phyloP scores from a whole-genome alignment of 306 rosid genomes.

The Carpinus fangiana region DNA sequence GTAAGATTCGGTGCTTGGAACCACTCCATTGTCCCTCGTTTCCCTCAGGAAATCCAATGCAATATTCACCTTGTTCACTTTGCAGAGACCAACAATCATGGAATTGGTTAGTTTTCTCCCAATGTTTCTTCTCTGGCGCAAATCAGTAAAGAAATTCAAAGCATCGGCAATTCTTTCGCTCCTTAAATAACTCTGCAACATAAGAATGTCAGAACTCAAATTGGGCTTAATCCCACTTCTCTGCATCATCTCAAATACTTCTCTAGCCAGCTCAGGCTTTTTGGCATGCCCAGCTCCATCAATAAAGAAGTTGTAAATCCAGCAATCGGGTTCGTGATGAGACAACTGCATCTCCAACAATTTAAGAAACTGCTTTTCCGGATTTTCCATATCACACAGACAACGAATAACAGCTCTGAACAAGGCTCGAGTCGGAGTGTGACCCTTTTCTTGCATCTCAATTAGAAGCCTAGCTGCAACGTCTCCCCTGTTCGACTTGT shows the following conservation, averaged over 20 bases:
- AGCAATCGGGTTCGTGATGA: slow-evolving; percentile 19
- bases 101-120: slow-evolving; percentile 33
- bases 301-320: slow-evolving; percentile 47
- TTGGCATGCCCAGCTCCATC: slow-evolving; percentile 55
- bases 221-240: slow-evolving; percentile 47
- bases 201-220: slow-evolving; percentile 34
- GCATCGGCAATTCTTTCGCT: slow-evolving; percentile 57
- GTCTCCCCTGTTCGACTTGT: slow-evolving; percentile 50
- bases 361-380: slow-evolving; percentile 41
- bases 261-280: slow-evolving; percentile 56
- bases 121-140: slow-evolving; percentile 35
- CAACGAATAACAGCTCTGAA: slow-evolving; percentile 47
- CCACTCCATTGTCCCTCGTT: slow-evolving; percentile 40
- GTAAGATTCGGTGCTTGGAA: slow-evolving; percentile 61
- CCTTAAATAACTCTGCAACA: slow-evolving; percentile 54
- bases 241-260: slow-evolving; percentile 61
- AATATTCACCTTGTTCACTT: slow-evolving; percentile 39
- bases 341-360: slow-evolving; percentile 60
- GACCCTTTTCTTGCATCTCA: slow-evolving; percentile 72
- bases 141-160: slow-evolving; percentile 49
- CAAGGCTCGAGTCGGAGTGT: slow-evolving; percentile 27
- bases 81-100: slow-evolving; percentile 59
- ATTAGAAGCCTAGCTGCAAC: slow-evolving; percentile 71
- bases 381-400: slow-evolving; percentile 53
- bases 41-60: slow-evolving; percentile 44